A percentile compares a stretch with the other conserved stretches of the same genome.
These are phyloP conservation scores for Trichoderma asperelloides DNA, from an alignment of 495 filamentous ascomycete genomes.

Conservation along the genomic window DNA sequence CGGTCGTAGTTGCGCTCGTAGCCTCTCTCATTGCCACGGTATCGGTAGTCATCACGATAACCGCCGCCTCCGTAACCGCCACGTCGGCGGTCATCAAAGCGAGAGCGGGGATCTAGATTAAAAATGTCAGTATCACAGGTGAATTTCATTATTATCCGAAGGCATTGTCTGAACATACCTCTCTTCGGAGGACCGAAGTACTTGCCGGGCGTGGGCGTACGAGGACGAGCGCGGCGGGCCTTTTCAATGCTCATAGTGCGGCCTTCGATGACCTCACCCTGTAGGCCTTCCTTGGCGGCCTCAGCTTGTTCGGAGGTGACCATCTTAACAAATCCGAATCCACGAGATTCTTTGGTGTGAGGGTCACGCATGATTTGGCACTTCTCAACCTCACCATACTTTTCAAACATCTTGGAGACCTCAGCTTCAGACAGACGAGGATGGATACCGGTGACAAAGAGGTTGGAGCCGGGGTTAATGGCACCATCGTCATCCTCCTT, in stretches of 20 bases:
- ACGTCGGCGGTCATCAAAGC: slow-evolving; percentile 40
- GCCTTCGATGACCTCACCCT: slow-evolving; percentile 92
- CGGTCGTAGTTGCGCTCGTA: slow-evolving; percentile 47
- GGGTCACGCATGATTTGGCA: slow-evolving; percentile 99
- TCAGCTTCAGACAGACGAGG: slow-evolving; percentile 86
- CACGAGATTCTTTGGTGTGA: slow-evolving; percentile 95
- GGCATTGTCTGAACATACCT: slow-evolving; percentile 49
- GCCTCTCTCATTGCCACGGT: slow-evolving; percentile 35
- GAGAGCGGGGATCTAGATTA: slow-evolving; percentile 26
- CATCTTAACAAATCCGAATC: slow-evolving; percentile 99
- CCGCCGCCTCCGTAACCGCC: slow-evolving; percentile 41
- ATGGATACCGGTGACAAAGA: slow-evolving; percentile 98
- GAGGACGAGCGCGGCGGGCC: slow-evolving; percentile 85
- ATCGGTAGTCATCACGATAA: slow-evolving; percentile 45
- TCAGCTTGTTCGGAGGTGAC: slow-evolving; percentile 85
- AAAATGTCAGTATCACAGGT: slow-evolving; percentile 22
- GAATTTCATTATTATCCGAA: slow-evolving; percentile 40
- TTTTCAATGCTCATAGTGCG: slow-evolving; percentile 98
- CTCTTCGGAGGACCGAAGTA: slow-evolving; percentile 98
- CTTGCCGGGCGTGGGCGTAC: slow-evolving; percentile 95
- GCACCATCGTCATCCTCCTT: slow-evolving; percentile 71
- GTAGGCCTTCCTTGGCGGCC: slow-evolving; percentile 90
- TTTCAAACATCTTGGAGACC: slow-evolving; percentile 91
- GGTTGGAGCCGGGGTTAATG: slow-evolving; percentile 88
- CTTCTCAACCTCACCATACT: slow-evolving; percentile 96